Evolutionary conservation across 371 early-diverging fungal species (phyloP), one percentile per base, ranked within the genome.

Genomic region (Rhizopus arrhizus): DNA sequence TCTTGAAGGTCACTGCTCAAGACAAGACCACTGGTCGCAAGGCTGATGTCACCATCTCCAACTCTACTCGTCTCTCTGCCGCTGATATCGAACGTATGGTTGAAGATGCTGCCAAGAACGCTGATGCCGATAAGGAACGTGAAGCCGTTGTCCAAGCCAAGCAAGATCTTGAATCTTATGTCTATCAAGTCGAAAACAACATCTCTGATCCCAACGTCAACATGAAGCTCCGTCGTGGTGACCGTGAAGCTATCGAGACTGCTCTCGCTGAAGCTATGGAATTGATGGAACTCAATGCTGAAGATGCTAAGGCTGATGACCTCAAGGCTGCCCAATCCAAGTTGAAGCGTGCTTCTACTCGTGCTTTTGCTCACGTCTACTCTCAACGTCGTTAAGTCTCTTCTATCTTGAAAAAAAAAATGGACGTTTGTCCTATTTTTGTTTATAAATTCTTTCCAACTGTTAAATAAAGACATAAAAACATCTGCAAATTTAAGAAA

Each of bases 31-130:
- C 96, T 48, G 93, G 94, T 61, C 84, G 86, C 63, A 87, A 86
- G 72, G 90, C 90, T 79, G 89, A 91, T 80, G 90, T 95, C 72
- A 94, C 92, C 83, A 93, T 95, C 84, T 85, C 92, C 83, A 93
- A 92, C 88, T 89, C 90, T 69, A 90, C 90, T 66, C 94, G 95
- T 70, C 86, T 98, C 46, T 89, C 94, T 61, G 85, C 88, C 61
- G 89, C 84, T 46, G 95, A 97, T 66, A 93, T 96, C 62, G 92
- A 94, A 66, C 89, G 91, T 66, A 92, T 95, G 91, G 85, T 97
- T 65, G 58, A 73, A 53, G 95, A 96, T 65, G 94, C 94, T 61
- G 94, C 90, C 72, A 87, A 89, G 86, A 88, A 84, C 85, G 89
- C 89, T 79, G 91, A 86, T 53, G 87, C 89, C 70, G 95, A 95